Conservation (phyloP, 2,329 filamentous ascomycete genomes). For the Diplodia corticola region DNA sequence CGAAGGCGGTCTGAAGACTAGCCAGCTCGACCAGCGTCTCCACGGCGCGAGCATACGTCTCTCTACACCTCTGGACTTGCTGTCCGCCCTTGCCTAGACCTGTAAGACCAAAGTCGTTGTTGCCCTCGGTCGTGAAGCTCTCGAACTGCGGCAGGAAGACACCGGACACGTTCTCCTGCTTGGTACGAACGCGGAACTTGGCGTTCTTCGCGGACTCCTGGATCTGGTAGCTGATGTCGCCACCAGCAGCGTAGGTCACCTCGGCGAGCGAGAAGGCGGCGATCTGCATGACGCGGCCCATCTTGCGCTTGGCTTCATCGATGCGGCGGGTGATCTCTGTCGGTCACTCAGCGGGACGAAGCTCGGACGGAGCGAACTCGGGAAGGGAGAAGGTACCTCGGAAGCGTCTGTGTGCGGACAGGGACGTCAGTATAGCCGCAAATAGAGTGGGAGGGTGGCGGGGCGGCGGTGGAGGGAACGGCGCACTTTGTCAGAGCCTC, state of each 20-base stretch:
- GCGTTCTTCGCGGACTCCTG: slow-evolving; percentile 94
- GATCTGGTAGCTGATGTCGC: slow-evolving; percentile 92
- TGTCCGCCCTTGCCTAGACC: slow-evolving; percentile 95
- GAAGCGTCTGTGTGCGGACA: slow-evolving; percentile 65
- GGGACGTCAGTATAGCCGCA: slow-evolving; percentile 18
- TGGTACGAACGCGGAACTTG: slow-evolving; percentile 87
- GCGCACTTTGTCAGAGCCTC: slow-evolving; percentile 93
- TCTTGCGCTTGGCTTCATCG: slow-evolving; percentile 98
- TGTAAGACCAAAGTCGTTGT: slow-evolving; percentile 94
- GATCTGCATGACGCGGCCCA: slow-evolving; percentile 99
- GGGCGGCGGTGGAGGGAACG: slow-evolving; percentile 24
- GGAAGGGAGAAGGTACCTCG: slow-evolving; percentile 61
- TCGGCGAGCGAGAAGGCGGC: slow-evolving; percentile 96
- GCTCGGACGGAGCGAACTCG: slow-evolving; percentile 7
- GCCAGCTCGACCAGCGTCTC: slow-evolving; percentile 94
- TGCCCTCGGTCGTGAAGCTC: slow-evolving; percentile 82
- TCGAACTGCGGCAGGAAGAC: slow-evolving; percentile 93
- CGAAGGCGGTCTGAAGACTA: slow-evolving; percentile 95
- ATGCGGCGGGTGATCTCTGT: slow-evolving; percentile 90
- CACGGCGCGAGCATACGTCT: slow-evolving; percentile 94
- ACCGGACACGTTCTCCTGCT: slow-evolving; percentile 98
- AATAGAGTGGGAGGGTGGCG: slow-evolving; percentile 4
- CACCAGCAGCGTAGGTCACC: slow-evolving; percentile 94
- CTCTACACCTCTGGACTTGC: slow-evolving; percentile 90
- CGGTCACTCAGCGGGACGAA: slow-evolving; percentile 21